These are phyloP conservation scores for Thymus quinquecostatus DNA, from an alignment of 257 asterid species.

Conservation along the genomic window DNA sequence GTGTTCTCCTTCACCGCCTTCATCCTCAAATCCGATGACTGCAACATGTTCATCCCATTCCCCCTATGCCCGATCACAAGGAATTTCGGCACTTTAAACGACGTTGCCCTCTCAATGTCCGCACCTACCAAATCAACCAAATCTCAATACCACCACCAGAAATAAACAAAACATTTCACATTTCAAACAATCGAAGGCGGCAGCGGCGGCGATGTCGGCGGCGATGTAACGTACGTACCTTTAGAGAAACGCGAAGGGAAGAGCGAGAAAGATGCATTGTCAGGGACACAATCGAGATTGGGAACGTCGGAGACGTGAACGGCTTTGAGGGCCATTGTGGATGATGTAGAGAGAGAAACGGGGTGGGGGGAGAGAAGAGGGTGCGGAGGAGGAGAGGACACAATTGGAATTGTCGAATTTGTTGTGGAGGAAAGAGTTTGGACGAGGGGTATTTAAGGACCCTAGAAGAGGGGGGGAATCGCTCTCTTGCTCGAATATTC, in stretches of 20 bases:
- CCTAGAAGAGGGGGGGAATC: slow-evolving; percentile 28
- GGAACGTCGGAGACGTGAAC: slow-evolving; percentile 91
- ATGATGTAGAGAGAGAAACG: slow-evolving; percentile 12
- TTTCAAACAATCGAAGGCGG: too few species aligned
- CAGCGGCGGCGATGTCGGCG: background rate
- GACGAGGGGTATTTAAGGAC: slow-evolving; percentile 39
- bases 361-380: slow-evolving; percentile 5
- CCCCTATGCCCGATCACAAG: slow-evolving; percentile 95
- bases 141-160: background rate
- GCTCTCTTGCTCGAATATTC: slow-evolving; percentile 56
- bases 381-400: slow-evolving; percentile 23
- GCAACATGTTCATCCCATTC: slow-evolving; percentile 88
- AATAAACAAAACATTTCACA: background rate
- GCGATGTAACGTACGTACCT: slow-evolving; percentile 31
- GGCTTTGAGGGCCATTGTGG: slow-evolving; percentile 82
- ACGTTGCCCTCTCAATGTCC: slow-evolving; percentile 48
- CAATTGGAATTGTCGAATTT: slow-evolving; percentile 29
- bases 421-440: slow-evolving; percentile 25
- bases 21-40: slow-evolving; percentile 79
- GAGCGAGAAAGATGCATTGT: slow-evolving; percentile 54
- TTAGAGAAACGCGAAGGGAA: slow-evolving; percentile 52
- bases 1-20: slow-evolving; percentile 84
- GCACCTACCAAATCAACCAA: slow-evolving; percentile 30
- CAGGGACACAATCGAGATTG: slow-evolving; percentile 73
- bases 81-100: slow-evolving; percentile 62